Base-by-base conservation (phyloP, 164 flowering plant species). In the Tetrastigma voinierianum region DNA sequence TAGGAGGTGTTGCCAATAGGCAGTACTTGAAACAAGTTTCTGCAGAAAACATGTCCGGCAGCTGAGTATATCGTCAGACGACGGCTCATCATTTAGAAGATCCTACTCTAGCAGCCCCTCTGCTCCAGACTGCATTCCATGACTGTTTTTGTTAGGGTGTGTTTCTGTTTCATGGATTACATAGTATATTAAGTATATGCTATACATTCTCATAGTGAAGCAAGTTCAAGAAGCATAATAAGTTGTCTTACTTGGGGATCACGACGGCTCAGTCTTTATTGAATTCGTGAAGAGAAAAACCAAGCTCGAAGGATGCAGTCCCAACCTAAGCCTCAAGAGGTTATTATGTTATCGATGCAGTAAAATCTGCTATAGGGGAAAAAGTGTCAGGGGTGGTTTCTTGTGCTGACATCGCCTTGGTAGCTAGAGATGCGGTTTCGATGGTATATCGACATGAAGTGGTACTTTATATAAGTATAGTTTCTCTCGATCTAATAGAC, bases 261-360 rank as follows among this genome's bases (percentile, higher is more conserved):
- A 91, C 60, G 94, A 88, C 54, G 95, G 83, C 0, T 89, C 95
- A 0, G 73, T 89, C 54, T 81, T n/a, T 89, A 1, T n/a, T 89
- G 51, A 77, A 85, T 46, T 75, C 84, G 1, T 87, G 2, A 23
- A n/a, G n/a, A 13, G 6, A 62, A 20, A 14, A 78, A 62, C 14
- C 69, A 65, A 60, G 78, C 86, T n/a, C 0, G 94, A 89, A 84
- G 64, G 72, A 62, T 40, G 78, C 83, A 5, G 0, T 19, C 18
- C 88, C 13, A 89, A 85, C 62, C 72, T 12, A 46, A 64, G 70
- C 32, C 67, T 89, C 1, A 66, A n/a, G 85, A 72, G 94, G 91
- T n/a, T 87, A 62, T 53, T 62, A 82, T 3, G 76, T 84, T 3
- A 76, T 87, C 14, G 91, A 88, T 44, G 75, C 63, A 2, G 86